These are phyloP conservation scores for Metarhizium humberi DNA, from an alignment of 2,329 filamentous ascomycete species.

Conservation along the genomic window DNA sequence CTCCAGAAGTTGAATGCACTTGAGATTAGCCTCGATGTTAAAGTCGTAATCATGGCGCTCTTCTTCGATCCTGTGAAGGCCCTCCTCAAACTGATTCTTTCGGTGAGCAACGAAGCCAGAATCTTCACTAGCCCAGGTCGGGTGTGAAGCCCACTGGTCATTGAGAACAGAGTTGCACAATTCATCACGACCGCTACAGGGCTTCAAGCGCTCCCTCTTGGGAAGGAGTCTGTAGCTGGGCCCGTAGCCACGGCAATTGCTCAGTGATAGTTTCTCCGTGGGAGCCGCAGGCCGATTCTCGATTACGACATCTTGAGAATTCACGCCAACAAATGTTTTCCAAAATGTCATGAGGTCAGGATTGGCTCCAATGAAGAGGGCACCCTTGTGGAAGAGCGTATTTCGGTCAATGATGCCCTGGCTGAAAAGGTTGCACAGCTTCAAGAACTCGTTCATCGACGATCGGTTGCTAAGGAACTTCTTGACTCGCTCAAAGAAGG, in stretches of 20 bases:
- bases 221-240: slow-evolving; percentile 92
- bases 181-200: slow-evolving; percentile 89
- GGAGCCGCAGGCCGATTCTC: slow-evolving; percentile 71
- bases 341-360: slow-evolving; percentile 84
- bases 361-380: slow-evolving; percentile 79
- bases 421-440: slow-evolving; percentile 91
- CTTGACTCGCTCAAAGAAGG: slow-evolving; percentile 93
- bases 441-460: slow-evolving; percentile 90
- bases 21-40: slow-evolving; percentile 89
- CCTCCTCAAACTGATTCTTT: slow-evolving; percentile 93
- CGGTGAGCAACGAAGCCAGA: slow-evolving; percentile 95
- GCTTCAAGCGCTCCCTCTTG: slow-evolving; percentile 80
- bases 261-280: slow-evolving; percentile 76
- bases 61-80: slow-evolving; percentile 91
- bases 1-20: slow-evolving; percentile 92
- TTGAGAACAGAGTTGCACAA: slow-evolving; percentile 90
- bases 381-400: slow-evolving; percentile 72
- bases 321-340: slow-evolving; percentile 72
- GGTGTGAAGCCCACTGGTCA: slow-evolving; percentile 97
- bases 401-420: slow-evolving; percentile 85
- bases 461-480: slow-evolving; percentile 92
- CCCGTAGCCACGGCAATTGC: slow-evolving; percentile 90
- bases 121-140: slow-evolving; percentile 97
- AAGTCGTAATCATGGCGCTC: slow-evolving; percentile 98
- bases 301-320: slow-evolving; percentile 66